Base-by-base conservation (phyloP, 345 rosid species). In the Murraya koenigii region DNA sequence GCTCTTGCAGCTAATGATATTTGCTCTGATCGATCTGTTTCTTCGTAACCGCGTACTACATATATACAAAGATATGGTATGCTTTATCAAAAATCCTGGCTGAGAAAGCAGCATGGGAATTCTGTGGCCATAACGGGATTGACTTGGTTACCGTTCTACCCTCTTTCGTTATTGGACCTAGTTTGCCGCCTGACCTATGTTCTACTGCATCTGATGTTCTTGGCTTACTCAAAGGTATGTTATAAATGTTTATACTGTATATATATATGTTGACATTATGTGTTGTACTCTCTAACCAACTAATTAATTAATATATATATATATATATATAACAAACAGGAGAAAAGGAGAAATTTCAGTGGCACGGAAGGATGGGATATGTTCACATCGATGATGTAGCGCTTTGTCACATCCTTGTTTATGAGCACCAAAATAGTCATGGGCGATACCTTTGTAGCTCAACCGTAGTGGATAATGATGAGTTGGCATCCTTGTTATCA, bases 311-410 rank as follows among this genome's bases (percentile, higher is more conserved):
- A 30, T 30, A 30, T 30, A 30, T 30, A 30, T 30, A 38, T 38
- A 0, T 0, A 2, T 38, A 1, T 1, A n/a, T 17, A 9, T n/a
- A 32, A 7, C 4, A 28, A 75, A 47, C 86, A 90, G 95, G 97
- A 61, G 93, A 89, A 79, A 84, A 80, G 33, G 92, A 87, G 69
- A 88, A 84, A 77, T 93, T 90, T 60, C 85, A 88, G 23, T 86
- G 91, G 94, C 92, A 89, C 82, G 97, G 97, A 81, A 89, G 97
- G 84, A 90, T 91, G 94, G 97, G 97, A 9, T 95, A 93, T 70
- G 90, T 93, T 75, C 95, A 95, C 80, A 93, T 95, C n/a, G 97
- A 95, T 71, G 97, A 95, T 38, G 95, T 87, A 41, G 98, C 98
- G 7, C 78, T 82, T 64, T 85, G 91, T 75, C 97, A 91, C 83